phyloP scores from a whole-genome alignment of 352 stramenopile species.

The Thraustochytrium striatum region DNA sequence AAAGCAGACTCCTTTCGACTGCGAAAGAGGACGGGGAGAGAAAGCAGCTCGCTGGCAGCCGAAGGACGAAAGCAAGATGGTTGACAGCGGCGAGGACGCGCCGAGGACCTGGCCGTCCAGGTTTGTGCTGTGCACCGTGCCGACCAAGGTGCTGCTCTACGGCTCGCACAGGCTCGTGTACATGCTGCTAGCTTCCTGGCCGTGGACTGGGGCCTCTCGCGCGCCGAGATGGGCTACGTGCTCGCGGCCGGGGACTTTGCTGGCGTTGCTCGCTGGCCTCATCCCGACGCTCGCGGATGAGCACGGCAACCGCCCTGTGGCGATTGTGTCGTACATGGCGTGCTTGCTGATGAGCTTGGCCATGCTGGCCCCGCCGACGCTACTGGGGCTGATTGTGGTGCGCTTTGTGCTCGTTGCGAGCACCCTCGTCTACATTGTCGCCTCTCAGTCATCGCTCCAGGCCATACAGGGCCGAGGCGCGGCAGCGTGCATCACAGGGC shows the following conservation, averaged over 20 bases:
- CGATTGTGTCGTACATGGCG: not conserved
- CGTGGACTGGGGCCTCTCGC: not conserved
- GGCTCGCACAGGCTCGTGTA: no score
- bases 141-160: no score
- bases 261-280: not conserved
- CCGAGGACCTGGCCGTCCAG: no score
- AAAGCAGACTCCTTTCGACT: no score
- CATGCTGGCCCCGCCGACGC: constrained; percentile 9
- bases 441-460: not conserved
- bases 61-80: no score
- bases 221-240: constrained; percentile 19
- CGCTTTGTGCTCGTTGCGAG: not conserved
- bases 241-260: constrained; percentile 15
- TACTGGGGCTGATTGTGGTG: not conserved
- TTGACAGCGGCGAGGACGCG: no score
- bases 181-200: no score
- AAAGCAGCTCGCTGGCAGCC: no score
- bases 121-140: no score
- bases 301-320: not conserved
- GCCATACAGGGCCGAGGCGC: not conserved
- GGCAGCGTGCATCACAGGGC: constrained; percentile 1
- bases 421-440: not conserved
- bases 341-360: not conserved
- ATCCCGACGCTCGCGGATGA: not conserved
- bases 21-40: no score